Evolutionary conservation across 2,329 filamentous ascomycete species (phyloP).

Genomic region (Fusarium guadeloupense): DNA sequence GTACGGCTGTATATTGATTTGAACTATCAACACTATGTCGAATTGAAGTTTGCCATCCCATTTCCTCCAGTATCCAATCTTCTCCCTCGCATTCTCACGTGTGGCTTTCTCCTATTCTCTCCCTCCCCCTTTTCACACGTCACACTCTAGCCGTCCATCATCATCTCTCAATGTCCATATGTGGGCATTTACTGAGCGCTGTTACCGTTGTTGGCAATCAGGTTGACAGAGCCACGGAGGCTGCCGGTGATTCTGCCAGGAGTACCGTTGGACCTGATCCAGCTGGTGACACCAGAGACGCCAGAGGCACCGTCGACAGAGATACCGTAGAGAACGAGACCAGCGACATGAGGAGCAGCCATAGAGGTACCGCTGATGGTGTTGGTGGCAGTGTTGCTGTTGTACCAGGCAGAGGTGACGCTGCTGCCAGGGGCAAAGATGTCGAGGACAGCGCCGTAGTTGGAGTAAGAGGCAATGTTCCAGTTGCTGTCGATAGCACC

Average conservation of each 20-base stretch:
- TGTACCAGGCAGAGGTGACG: slow-evolving; percentile 60
- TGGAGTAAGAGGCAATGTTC: slow-evolving; percentile 57
- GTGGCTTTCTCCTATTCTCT: background rate
- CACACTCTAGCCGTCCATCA: background rate
- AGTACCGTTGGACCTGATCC: slow-evolving; percentile 54
- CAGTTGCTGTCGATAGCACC: slow-evolving; percentile 51
- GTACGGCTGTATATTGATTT: slow-evolving; percentile 16
- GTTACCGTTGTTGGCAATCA: slow-evolving; percentile 60
- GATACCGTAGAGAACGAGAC: slow-evolving; percentile 61
- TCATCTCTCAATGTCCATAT: background rate
- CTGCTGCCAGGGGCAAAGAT: slow-evolving; percentile 61
- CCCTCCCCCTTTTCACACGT: background rate
- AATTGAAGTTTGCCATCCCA: slow-evolving; percentile 3
- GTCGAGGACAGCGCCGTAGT: slow-evolving; percentile 60
- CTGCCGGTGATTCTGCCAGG: slow-evolving; percentile 53
- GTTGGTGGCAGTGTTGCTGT: slow-evolving; percentile 53
- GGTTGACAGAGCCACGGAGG: slow-evolving; percentile 56
- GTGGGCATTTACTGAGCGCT: slow-evolving; percentile 38
- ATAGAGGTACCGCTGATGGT: slow-evolving; percentile 70
- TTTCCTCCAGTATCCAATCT: background rate
- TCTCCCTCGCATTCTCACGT: background rate
- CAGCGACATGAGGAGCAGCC: slow-evolving; percentile 69
- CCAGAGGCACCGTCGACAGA: slow-evolving; percentile 52
- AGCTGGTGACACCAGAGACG: slow-evolving; percentile 50
- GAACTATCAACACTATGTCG: background rate